Evolutionary conservation across 306 rosid genomes (phyloP).

Genomic region (Oemleria cerasiformis): DNA sequence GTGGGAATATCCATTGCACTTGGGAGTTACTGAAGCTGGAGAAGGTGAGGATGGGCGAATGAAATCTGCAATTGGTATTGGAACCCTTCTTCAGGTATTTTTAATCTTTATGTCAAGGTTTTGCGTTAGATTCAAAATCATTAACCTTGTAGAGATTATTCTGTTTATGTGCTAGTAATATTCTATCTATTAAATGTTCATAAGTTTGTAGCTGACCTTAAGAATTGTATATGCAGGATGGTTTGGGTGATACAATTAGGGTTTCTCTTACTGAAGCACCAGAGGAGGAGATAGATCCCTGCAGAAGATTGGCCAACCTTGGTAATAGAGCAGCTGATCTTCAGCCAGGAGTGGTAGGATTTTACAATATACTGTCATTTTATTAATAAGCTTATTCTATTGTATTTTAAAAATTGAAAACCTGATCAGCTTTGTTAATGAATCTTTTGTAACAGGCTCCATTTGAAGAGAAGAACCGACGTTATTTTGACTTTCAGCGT

Average conservation of each 20-base stretch:
- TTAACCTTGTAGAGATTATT: constrained; percentile 8
- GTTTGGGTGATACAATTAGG: constrained; percentile 94
- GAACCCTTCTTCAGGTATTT: constrained; percentile 95
- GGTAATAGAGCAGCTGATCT: constrained; percentile 81
- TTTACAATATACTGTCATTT: constrained; percentile 24
- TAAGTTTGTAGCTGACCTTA: constrained; percentile 3
- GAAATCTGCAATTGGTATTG: constrained; percentile 99
- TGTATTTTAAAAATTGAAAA: constrained; percentile 9
- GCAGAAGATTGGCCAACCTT: constrained; percentile 83
- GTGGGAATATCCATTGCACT: constrained; percentile 97
- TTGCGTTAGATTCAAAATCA: not conserved
- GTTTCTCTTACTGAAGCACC: constrained; percentile 99
- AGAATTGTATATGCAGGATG: constrained; percentile 58
- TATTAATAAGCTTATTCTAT: constrained; percentile 17
- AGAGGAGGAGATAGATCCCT: constrained; percentile 97
- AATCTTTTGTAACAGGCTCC: constrained; percentile 61
- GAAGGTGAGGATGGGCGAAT: constrained; percentile 99
- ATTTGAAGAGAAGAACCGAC: constrained; percentile 91
- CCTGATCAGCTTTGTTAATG: constrained; percentile 17
- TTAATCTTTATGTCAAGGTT: constrained; percentile 5
- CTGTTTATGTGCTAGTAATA: constrained; percentile 9
- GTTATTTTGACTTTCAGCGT: constrained; percentile 87
- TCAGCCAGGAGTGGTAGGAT: constrained; percentile 93
- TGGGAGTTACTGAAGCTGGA: constrained; percentile 99
- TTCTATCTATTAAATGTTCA: constrained; percentile 1